Evolutionary conservation across 163 green algal genomes (phyloP).

Genomic region (Chloromonas sp.): DNA sequence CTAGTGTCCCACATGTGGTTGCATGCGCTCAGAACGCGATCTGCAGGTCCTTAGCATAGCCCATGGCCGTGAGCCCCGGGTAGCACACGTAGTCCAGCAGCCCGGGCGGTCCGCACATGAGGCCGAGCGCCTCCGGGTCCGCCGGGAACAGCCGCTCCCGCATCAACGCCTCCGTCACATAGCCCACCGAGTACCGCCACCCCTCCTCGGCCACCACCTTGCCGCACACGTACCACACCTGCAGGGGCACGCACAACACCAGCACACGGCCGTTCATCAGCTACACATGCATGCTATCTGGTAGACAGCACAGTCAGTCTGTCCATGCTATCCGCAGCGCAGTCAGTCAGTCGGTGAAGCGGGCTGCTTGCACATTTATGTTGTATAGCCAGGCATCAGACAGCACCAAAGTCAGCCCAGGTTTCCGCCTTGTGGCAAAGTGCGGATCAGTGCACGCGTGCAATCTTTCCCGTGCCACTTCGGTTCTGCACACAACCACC

Average conservation of each 20-base stretch:
- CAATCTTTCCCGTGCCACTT: too few relatives aligned
- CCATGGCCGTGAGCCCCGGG: conserved; percentile 3
- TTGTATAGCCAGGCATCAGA: not conserved
- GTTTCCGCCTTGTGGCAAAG: too few relatives aligned
- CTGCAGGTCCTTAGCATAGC: not conserved
- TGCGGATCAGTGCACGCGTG: too few relatives aligned
- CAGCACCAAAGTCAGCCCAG: not conserved
- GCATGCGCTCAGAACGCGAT: too few relatives aligned
- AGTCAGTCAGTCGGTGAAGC: not conserved
- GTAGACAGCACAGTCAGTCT: too few relatives aligned
- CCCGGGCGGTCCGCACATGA: conserved; percentile 25
- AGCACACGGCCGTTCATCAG: not conserved
- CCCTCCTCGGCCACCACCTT: not conserved
- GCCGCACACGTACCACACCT: conserved; percentile 14
- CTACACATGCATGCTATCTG: too few relatives aligned
- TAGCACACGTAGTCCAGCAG: conserved; percentile 22
- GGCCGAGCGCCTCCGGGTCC: conserved; percentile 1
- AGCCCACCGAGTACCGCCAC: conserved; percentile 9
- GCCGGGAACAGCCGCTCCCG: conserved; percentile 12
- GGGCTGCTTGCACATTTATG: not conserved
- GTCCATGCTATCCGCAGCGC: too few relatives aligned
- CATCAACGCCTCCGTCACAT: conserved; percentile 20
- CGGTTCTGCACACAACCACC: too few relatives aligned
- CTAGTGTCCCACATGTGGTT: too few relatives aligned
- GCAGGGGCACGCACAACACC: not conserved